phyloP scores from a whole-genome alignment of 345 rosid genomes.

The Ailanthus altissimus region DNA sequence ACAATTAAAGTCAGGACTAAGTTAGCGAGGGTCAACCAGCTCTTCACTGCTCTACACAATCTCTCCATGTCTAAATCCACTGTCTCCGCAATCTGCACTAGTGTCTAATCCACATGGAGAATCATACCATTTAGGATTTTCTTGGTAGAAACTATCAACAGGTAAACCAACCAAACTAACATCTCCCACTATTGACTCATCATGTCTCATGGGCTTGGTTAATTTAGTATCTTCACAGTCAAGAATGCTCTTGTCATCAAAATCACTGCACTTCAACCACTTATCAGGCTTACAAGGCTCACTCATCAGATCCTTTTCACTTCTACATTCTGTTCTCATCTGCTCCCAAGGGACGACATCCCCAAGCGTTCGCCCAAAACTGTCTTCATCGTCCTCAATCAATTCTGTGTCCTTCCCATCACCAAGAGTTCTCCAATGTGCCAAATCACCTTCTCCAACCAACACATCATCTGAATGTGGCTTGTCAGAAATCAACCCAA shows the following conservation, averaged over 20 bases:
- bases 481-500: slow-evolving; percentile 57
- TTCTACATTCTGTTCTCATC: slow-evolving; percentile 63
- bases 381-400: slow-evolving; percentile 89
- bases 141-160: slow-evolving; percentile 97
- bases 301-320: slow-evolving; percentile 69
- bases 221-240: slow-evolving; percentile 88
- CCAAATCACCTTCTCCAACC: slow-evolving; percentile 76
- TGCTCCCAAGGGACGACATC: slow-evolving; percentile 94
- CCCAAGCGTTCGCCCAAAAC: slow-evolving; percentile 87
- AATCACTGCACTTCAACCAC: slow-evolving; percentile 89
- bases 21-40: slow-evolving; percentile 45
- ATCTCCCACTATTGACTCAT: slow-evolving; percentile 79
- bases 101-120: slow-evolving; percentile 95
- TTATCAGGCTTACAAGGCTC: slow-evolving; percentile 86
- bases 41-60: slow-evolving; percentile 52
- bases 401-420: slow-evolving; percentile 74
- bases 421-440: slow-evolving; percentile 83
- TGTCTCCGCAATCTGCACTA: slow-evolving; percentile 78
- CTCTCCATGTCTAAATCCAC: slow-evolving; percentile 82
- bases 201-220: slow-evolving; percentile 81
- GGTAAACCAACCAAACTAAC: slow-evolving; percentile 90
- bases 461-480: slow-evolving; percentile 65
- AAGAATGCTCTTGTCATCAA: slow-evolving; percentile 90
- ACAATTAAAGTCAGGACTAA: slow-evolving; percentile 39
- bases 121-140: slow-evolving; percentile 91